Evolutionary conservation across 345 rosid species (phyloP).

Genomic region (Stellera chamaejasme): DNA sequence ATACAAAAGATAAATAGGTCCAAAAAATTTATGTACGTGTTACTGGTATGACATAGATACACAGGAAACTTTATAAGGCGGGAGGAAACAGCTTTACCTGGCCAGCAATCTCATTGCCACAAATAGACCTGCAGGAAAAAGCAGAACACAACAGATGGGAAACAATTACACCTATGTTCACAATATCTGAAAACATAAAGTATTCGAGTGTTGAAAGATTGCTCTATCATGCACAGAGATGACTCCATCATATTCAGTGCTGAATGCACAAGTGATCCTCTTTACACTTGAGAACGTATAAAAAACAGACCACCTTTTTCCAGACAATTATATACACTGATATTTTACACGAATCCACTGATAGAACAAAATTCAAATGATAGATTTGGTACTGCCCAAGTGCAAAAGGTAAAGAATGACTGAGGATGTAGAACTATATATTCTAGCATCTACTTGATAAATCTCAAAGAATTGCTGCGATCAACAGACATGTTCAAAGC

Average conservation of each 20-base stretch:
- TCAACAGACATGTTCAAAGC: too few relatives aligned
- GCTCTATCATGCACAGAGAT: background rate
- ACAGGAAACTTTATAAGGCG: too few relatives aligned
- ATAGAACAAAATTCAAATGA: background rate
- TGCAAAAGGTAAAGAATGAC: too few relatives aligned
- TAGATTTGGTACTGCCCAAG: too few relatives aligned
- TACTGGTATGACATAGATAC: too few relatives aligned
- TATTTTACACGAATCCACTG: background rate
- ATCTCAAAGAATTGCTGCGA: too few relatives aligned
- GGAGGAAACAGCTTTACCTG: slow-evolving; percentile 38
- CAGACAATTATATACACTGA: background rate
- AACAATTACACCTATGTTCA: background rate
- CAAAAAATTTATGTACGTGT: too few relatives aligned
- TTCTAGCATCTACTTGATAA: too few relatives aligned
- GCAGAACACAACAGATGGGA: slow-evolving; percentile 13
- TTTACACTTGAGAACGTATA: background rate
- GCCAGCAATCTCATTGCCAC: slow-evolving; percentile 47
- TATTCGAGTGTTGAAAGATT: background rate
- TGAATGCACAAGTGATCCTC: background rate
- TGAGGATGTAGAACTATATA: too few relatives aligned
- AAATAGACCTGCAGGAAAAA: slow-evolving; percentile 54
- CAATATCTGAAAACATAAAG: background rate
- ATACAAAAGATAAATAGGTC: too few relatives aligned
- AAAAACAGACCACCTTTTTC: background rate
- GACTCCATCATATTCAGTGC: too few relatives aligned